phyloP scores from a whole-genome alignment of 208 protist genomes.

The Tritrichomonas musculus region DNA sequence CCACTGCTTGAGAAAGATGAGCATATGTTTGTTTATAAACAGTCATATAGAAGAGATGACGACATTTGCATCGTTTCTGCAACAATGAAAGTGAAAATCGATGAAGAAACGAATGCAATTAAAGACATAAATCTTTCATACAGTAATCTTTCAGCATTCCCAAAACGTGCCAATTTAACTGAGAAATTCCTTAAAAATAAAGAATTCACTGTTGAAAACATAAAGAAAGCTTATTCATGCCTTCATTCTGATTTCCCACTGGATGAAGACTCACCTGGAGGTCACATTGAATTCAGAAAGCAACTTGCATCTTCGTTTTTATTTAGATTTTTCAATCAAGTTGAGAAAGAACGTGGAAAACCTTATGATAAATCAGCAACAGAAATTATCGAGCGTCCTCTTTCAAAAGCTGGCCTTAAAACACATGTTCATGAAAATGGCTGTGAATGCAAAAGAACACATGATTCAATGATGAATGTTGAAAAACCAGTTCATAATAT shows the following conservation, averaged over 20 bases:
- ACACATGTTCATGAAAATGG: neutral
- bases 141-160: constrained; percentile 49
- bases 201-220: neutral
- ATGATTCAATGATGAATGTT: neutral
- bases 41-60: constrained; percentile 63
- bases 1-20: constrained; percentile 47
- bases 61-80: constrained; percentile 72
- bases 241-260: constrained; percentile 40
- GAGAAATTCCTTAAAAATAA: constrained; percentile 49
- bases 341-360: neutral
- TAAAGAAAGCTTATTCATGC: constrained; percentile 19
- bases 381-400: neutral
- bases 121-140: constrained; percentile 48
- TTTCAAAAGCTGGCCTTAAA: neutral
- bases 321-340: constrained; percentile 66
- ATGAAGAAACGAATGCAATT: constrained; percentile 24
- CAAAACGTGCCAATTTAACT: constrained; percentile 41
- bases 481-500: constrained; percentile 43
- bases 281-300: constrained; percentile 61
- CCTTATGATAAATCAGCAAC: neutral
- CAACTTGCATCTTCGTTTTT: constrained; percentile 61
- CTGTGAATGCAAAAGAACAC: neutral
- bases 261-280: constrained; percentile 50
- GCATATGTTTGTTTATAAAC: constrained; percentile 63
- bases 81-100: constrained; percentile 47